These are phyloP conservation scores for Platanthera guangdongensis DNA, from an alignment of 106 monocot species.

Conservation along the genomic window DNA sequence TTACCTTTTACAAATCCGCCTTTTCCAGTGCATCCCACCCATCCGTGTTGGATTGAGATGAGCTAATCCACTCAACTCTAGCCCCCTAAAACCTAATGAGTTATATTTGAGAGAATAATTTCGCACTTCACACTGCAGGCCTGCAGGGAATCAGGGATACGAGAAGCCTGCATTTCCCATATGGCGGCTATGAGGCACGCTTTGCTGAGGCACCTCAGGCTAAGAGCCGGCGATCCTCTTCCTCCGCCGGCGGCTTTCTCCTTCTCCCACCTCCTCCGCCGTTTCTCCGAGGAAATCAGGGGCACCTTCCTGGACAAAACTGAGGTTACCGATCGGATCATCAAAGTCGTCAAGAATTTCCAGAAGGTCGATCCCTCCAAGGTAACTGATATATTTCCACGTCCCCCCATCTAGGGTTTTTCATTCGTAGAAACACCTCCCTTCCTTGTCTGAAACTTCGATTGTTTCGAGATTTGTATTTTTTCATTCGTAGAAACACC, in stretches of 20 bases:
- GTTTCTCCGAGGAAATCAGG: conserved; percentile 49
- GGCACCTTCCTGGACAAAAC: conserved; percentile 87
- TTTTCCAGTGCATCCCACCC: no score
- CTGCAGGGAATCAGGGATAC: no score
- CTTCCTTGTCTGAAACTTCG: no score
- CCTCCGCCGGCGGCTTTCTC: conserved; percentile 6
- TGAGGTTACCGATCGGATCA: conserved; percentile 72
- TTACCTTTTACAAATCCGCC: no score
- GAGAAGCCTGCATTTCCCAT: background rate
- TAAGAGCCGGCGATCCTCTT: conserved; percentile 10
- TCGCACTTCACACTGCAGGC: no score
- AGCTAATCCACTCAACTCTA: no score
- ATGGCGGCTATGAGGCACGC: conserved; percentile 46
- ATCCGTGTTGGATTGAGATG: no score
- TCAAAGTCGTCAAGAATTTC: conserved; percentile 89
- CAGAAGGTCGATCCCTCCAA: conserved; percentile 80
- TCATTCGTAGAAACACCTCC: no score
- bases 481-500: no score
- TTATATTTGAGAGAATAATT: no score
- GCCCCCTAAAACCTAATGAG: no score
- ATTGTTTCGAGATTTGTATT: no score
- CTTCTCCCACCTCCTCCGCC: conserved; percentile 14
- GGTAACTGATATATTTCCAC: conserved; percentile 19
- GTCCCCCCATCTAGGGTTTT: background rate
- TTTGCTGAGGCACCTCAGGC: conserved; percentile 60